Percentiles rank a stretch among this genome's conserved stretches.
phyloP scores from a whole-genome alignment of 495 filamentous ascomycete species.

The Penicillium roqueforti region DNA sequence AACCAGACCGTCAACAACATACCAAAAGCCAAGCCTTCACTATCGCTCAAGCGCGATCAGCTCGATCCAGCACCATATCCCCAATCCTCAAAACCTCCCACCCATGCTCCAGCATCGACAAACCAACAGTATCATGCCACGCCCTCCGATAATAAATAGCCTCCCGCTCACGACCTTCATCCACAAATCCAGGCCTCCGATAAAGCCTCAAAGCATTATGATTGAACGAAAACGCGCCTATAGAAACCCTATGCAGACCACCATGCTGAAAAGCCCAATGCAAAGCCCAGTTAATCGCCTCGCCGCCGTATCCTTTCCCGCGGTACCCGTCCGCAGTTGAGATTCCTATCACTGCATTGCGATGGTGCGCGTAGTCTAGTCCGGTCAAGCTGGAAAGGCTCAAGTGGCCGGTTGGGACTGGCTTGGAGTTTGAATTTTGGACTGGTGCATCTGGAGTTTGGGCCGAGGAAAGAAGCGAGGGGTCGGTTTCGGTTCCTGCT shows the following conservation, averaged over 20 bases:
- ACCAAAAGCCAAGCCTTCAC: background rate
- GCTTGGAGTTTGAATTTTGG: background rate
- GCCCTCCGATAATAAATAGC: conserved; percentile 35
- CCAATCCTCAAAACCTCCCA: conserved; percentile 31
- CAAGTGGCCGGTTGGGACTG: background rate
- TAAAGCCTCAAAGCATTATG: conserved; percentile 41
- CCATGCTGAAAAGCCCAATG: conserved; percentile 45
- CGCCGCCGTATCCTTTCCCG: conserved; percentile 49
- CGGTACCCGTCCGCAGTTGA: conserved; percentile 34
- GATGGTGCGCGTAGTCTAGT: conserved; percentile 29
- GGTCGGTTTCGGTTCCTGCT: too few relatives aligned
- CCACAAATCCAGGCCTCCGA: conserved; percentile 43
- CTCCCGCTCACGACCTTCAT: conserved; percentile 47
- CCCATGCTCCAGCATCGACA: conserved; percentile 47
- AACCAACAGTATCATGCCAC: conserved; percentile 41
- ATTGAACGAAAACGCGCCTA: conserved; percentile 40
- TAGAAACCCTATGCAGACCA: conserved; percentile 40
- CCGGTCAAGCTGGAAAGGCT: background rate
- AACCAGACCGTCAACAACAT: too few relatives aligned
- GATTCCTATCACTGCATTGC: conserved; percentile 40
- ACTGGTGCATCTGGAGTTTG: background rate
- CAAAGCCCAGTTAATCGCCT: conserved; percentile 50
- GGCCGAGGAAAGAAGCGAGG: too few relatives aligned
- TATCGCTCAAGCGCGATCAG: too few relatives aligned
- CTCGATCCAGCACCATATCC: too few relatives aligned